Percentiles rank a stretch among this genome's conserved stretches.
Conservation (phyloP, 345 rosid species). For the Eucalyptus grandis region DNA sequence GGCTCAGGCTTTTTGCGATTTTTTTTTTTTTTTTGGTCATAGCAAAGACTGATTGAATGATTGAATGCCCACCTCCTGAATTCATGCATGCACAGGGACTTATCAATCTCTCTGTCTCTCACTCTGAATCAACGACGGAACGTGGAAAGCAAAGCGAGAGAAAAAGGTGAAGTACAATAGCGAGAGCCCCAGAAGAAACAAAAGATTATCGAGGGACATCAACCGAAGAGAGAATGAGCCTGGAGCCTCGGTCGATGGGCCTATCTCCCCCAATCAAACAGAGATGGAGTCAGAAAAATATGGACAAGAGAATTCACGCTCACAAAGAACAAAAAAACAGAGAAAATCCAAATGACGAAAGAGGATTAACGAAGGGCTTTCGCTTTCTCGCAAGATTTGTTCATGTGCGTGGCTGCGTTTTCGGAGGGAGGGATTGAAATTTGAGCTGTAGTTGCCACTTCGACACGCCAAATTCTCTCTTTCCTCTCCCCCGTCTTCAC, state of each 20-base stretch:
- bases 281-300: neutral
- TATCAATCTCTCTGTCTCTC: neutral
- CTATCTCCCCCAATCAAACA: neutral
- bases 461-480: slow-evolving; percentile 9
- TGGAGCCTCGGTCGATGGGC: neutral
- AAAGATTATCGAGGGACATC: neutral
- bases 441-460: neutral
- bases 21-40: neutral
- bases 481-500: neutral
- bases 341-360: neutral
- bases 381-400: neutral
- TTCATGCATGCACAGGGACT: neutral
- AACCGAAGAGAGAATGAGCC: neutral
- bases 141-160: neutral
- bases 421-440: neutral
- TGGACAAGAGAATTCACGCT: neutral
- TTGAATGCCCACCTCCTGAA: neutral
- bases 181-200: neutral
- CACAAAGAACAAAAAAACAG: neutral
- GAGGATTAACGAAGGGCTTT: neutral
- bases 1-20: neutral
- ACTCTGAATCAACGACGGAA: neutral
- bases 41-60: neutral
- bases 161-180: neutral
- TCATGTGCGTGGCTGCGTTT: neutral